phyloP scores from a whole-genome alignment of 2,329 filamentous ascomycete genomes.

The Chaetomiaceae sp. region DNA sequence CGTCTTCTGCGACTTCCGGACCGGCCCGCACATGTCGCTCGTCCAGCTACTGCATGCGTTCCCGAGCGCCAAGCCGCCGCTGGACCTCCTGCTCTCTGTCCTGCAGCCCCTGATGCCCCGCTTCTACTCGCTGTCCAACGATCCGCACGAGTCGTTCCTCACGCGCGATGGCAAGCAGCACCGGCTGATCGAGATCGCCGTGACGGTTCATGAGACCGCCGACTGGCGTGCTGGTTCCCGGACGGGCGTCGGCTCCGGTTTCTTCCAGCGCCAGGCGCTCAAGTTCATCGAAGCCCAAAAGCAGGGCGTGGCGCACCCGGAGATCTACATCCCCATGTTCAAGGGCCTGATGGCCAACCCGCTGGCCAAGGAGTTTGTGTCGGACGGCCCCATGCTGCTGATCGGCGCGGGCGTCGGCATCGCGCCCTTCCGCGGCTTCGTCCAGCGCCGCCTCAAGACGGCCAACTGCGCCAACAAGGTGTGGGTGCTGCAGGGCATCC shows the following conservation, averaged over 20 bases:
- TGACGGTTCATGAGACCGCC: conserved; percentile 82
- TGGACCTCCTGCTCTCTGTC: conserved; percentile 74
- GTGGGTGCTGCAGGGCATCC: conserved; percentile 90
- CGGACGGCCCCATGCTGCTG: conserved; percentile 94
- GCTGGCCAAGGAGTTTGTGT: conserved; percentile 82
- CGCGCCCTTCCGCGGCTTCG: conserved; percentile 95
- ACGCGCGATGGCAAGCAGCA: conserved; percentile 66
- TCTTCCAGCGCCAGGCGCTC: conserved; percentile 80
- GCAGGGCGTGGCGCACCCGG: conserved; percentile 50
- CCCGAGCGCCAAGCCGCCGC: conserved; percentile 81
- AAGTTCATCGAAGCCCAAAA: conserved; percentile 65
- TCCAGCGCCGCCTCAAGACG: conserved; percentile 87
- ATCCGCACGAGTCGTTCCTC: conserved; percentile 73
- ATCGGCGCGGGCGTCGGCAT: conserved; percentile 96
- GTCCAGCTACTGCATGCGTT: conserved; percentile 86
- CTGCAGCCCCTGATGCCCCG: conserved; percentile 91
- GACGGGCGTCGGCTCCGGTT: conserved; percentile 86
- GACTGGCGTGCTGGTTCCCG: conserved; percentile 72
- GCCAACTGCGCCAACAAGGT: conserved; percentile 98
- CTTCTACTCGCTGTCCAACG: conserved; percentile 97
- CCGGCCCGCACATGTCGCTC: conserved; percentile 79
- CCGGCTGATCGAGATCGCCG: conserved; percentile 90
- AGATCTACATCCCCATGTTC: conserved; percentile 91
- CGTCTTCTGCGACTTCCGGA: conserved; percentile 90
- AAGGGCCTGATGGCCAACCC: conserved; percentile 97